phyloP scores from a whole-genome alignment of 2,329 filamentous ascomycete species.

The Arachnopeziza araneosa region DNA sequence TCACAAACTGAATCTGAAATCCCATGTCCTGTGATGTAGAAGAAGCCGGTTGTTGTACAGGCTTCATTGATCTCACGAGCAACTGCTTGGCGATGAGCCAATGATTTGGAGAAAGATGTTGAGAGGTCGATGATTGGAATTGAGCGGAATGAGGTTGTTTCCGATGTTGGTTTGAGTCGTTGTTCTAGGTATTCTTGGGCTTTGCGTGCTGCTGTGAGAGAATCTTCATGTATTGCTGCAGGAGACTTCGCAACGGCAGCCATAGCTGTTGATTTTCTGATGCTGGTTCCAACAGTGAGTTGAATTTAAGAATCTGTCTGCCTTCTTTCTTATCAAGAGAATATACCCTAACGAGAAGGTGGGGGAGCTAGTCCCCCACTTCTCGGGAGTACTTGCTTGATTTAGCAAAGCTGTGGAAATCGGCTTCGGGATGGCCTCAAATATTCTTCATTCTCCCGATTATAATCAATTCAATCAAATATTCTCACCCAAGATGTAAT shows the following conservation, averaged over 20 bases:
- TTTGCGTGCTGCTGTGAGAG: conserved; percentile 22
- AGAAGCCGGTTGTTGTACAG: conserved; percentile 27
- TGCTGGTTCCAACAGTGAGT: background rate
- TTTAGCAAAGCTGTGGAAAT: background rate
- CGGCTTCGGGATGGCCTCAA: background rate
- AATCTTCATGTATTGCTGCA: conserved; percentile 4
- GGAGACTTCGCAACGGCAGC: conserved; percentile 4
- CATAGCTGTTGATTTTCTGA: conserved; percentile 2
- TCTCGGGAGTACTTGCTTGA: background rate
- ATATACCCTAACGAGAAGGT: background rate
- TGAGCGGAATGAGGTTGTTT: conserved; percentile 19
- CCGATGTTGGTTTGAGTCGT: conserved; percentile 16
- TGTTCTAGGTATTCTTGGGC: conserved; percentile 24
- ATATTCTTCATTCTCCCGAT: too few relatives aligned
- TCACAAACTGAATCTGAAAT: conserved; percentile 37
- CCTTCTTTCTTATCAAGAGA: background rate
- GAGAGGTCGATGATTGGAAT: conserved; percentile 29
- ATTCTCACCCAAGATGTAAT: too few relatives aligned
- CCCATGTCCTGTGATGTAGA: conserved; percentile 40
- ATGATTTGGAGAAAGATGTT: conserved; percentile 24
- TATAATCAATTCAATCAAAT: too few relatives aligned
- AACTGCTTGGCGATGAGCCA: conserved; percentile 21
- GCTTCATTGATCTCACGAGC: conserved; percentile 26
- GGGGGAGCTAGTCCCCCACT: background rate
- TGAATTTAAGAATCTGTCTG: background rate